Evolutionary conservation across 805 yeast species (phyloP).

Genomic region (Groenewaldozyma salmanticensis): DNA sequence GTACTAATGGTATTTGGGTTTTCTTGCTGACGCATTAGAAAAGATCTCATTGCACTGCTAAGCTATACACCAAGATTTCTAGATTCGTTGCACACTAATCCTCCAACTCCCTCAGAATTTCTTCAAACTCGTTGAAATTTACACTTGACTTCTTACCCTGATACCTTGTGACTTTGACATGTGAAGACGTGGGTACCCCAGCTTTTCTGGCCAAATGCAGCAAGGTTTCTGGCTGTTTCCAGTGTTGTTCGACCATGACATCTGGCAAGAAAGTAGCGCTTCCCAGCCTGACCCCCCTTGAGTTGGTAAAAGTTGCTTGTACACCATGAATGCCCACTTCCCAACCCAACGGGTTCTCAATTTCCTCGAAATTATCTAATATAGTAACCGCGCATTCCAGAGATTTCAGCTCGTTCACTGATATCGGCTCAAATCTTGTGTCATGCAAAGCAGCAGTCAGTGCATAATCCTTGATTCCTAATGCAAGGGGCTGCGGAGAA

Average conservation of each 20-base stretch:
- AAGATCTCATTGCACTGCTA: no score
- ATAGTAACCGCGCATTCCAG: conserved; percentile 56
- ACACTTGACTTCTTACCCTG: conserved; percentile 41
- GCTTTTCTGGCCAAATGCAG: conserved; percentile 66
- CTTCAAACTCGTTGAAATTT: conserved; percentile 33
- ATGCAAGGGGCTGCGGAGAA: conserved; percentile 38
- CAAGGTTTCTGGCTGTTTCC: conserved; percentile 68
- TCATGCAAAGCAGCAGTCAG: conserved; percentile 69
- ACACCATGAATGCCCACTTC: conserved; percentile 76
- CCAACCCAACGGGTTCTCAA: conserved; percentile 59
- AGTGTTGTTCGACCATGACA: conserved; percentile 79
- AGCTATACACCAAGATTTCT: no score
- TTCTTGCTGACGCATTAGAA: no score
- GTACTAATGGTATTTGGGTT: no score
- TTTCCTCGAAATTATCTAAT: conserved; percentile 47
- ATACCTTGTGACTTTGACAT: conserved; percentile 44
- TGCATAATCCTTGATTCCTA: conserved; percentile 56
- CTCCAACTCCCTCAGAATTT: no score
- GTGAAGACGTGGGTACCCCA: conserved; percentile 23
- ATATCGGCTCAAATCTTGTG: conserved; percentile 62
- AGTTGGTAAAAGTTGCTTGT: conserved; percentile 39
- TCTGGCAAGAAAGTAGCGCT: conserved; percentile 85
- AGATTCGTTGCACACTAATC: no score
- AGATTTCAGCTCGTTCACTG: conserved; percentile 40
- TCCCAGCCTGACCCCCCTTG: conserved; percentile 27